Conservation (phyloP, 176 grass and related monocot genomes). For the barley (Hordeum vulgare) region MorexV3_pseudomolecules_assembly NC_058524.1:590086592-590087091, state of each 20-base stretch:
- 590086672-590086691: too few species aligned
- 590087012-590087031: conserved; percentile 67
- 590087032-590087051: conserved; percentile 62
- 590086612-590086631: too few species aligned
- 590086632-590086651: too few species aligned
- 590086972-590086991: conserved; percentile 81
- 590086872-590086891: conserved; percentile 4
- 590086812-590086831: background rate
- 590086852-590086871: conserved; percentile 17
- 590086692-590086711: too few species aligned
- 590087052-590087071: conserved; percentile 92
- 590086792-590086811: background rate
- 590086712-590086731: background rate
- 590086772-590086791: background rate
- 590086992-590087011: conserved; percentile 96
- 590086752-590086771: background rate
- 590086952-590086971: conserved; percentile 57
- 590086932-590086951: conserved; percentile 74
- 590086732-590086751: background rate
- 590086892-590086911: conserved; percentile 38
- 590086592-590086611: background rate
- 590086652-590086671: too few species aligned
- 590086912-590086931: conserved; percentile 70
- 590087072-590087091: conserved; percentile 1
- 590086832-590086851: background rate